Evolutionary conservation across 352 stramenopile species (phyloP).

Genomic region (Aphanomyces stellatus): DNA sequence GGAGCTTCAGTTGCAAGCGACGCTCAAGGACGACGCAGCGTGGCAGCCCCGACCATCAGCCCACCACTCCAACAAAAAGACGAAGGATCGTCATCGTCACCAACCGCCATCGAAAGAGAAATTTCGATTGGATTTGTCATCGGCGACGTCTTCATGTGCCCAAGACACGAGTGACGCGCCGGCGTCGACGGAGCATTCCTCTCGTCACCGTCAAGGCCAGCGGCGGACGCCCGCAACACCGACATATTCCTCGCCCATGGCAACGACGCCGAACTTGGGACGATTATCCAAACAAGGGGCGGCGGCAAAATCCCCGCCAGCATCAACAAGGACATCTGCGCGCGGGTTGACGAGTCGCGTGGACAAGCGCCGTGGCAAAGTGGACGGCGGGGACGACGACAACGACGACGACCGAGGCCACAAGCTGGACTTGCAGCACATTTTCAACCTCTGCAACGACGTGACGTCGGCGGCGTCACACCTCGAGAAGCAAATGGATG

Average conservation of each 20-base stretch:
- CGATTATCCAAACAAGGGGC: background rate
- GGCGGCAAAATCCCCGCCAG: background rate
- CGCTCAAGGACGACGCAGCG: too few species aligned
- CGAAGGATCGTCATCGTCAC: too few species aligned
- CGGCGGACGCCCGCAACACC: background rate
- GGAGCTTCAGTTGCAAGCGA: background rate
- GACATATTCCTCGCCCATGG: background rate
- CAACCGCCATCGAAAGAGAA: too few species aligned
- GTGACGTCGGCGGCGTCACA: constrained; percentile 3
- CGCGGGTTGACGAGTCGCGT: too few species aligned
- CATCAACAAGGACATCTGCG: too few species aligned
- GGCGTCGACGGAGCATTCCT: background rate
- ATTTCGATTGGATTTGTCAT: too few species aligned
- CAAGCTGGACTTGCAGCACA: constrained; percentile 5
- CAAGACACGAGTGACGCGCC: background rate
- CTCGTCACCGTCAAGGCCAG: too few species aligned
- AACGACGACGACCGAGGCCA: background rate
- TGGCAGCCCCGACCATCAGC: too few species aligned
- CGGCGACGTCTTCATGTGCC: background rate
- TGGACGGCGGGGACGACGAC: background rate
- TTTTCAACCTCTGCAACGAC: constrained; percentile 19
- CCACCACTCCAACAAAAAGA: background rate
- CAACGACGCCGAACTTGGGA: too few species aligned
- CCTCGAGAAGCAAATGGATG: background rate
- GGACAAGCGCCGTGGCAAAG: background rate